Evolutionary conservation across 352 stramenopile species (phyloP).

Genomic region (Globisporangium carolinianum): DNA sequence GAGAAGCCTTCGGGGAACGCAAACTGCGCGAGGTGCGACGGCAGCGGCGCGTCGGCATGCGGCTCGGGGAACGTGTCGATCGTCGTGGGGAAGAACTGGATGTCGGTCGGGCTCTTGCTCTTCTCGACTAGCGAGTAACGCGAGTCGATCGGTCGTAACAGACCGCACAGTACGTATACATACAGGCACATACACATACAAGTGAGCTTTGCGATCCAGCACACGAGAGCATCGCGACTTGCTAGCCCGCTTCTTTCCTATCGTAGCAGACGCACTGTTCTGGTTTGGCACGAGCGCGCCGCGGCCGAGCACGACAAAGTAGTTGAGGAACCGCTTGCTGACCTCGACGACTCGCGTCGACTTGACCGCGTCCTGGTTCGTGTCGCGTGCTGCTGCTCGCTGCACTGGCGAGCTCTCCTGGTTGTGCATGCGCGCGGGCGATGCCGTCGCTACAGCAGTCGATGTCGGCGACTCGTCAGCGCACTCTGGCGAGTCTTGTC

Average conservation of each 20-base stretch:
- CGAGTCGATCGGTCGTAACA: not conserved
- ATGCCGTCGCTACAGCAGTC: slow-evolving; percentile 6
- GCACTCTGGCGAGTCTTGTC: slow-evolving; percentile 42
- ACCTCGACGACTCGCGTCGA: slow-evolving; percentile 61
- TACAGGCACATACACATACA: not conserved
- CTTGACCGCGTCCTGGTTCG: slow-evolving; percentile 29
- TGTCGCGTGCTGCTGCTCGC: slow-evolving; percentile 14
- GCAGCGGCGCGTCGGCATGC: slow-evolving; percentile 47
- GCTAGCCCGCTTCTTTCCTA: too few relatives aligned
- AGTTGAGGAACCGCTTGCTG: slow-evolving; percentile 76
- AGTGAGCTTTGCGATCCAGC: not conserved
- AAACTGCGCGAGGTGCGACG: slow-evolving; percentile 67
- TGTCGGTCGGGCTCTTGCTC: slow-evolving; percentile 60
- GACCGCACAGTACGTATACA: not conserved
- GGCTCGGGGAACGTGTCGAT: slow-evolving; percentile 62
- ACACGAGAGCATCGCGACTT: not conserved
- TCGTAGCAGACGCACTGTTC: slow-evolving; percentile 32
- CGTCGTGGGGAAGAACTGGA: slow-evolving; percentile 59
- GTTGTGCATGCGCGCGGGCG: slow-evolving; percentile 8
- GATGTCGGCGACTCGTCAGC: slow-evolving; percentile 26
- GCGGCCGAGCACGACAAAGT: slow-evolving; percentile 75
- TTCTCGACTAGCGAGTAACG: slow-evolving; percentile 40
- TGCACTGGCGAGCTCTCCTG: slow-evolving; percentile 28
- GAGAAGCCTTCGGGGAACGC: slow-evolving; percentile 72
- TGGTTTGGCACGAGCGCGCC: slow-evolving; percentile 52